A percentile compares a stretch with the other conserved stretches of the same genome.
These are phyloP conservation scores for Alternaria sp. DNA, from an alignment of 2,329 filamentous ascomycete species.

Conservation along the genomic window DNA sequence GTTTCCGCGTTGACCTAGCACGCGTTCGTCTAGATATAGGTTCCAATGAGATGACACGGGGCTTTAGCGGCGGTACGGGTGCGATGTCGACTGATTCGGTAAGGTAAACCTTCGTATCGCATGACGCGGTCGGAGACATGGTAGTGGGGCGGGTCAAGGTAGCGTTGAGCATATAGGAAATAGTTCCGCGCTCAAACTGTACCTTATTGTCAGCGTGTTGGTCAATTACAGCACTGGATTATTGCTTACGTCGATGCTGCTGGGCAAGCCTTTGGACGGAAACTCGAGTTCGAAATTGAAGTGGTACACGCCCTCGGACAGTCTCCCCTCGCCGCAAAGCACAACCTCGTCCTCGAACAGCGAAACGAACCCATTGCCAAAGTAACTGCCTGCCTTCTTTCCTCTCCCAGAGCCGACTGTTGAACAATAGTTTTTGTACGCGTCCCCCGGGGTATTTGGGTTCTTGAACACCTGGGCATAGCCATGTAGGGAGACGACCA, in stretches of 20 bases:
- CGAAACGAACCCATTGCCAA: conserved; percentile 79
- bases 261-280: conserved; percentile 75
- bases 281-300: conserved; percentile 81
- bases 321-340: conserved; percentile 77
- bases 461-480: conserved; percentile 82
- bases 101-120: conserved; percentile 81
- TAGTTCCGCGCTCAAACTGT: conserved; percentile 93
- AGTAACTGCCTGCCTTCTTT: conserved; percentile 64
- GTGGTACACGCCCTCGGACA: conserved; percentile 78
- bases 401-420: conserved; percentile 64
- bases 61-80: conserved; percentile 74
- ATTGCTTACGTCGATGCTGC: conserved; percentile 85
- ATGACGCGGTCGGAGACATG: conserved; percentile 80
- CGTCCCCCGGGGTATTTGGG: conserved; percentile 67
- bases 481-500: conserved; percentile 79
- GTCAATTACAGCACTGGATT: conserved; percentile 10
- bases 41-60: conserved; percentile 85
- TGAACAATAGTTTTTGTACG: conserved; percentile 57
- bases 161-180: conserved; percentile 89
- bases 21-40: conserved; percentile 77
- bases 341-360: conserved; percentile 85
- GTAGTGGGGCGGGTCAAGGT: conserved; percentile 89
- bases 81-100: conserved; percentile 87
- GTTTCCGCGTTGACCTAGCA: conserved; percentile 59
- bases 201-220: conserved; percentile 26